Base-by-base conservation (phyloP, 2,329 filamentous ascomycete species). In the Aspergillus puulaauensis region DNA sequence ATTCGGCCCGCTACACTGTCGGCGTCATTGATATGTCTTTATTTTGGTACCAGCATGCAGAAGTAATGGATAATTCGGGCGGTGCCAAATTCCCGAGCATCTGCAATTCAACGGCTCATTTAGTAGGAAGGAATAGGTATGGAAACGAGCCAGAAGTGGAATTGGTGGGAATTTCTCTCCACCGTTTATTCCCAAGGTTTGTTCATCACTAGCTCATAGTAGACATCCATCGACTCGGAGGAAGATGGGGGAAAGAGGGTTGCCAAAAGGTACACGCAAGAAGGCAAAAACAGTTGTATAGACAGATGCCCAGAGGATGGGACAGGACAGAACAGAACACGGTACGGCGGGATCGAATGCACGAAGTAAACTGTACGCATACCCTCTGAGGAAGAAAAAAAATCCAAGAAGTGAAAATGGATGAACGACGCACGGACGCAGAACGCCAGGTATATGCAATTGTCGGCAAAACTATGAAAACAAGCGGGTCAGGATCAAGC, bases 371-470 rank as follows among this genome's bases (percentile, higher is more conserved):
- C n/a, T 57, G 41, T 45, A 60, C 15, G 41, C 24, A 47, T 49
- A 52, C 33, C 41, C 15, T 44, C 7, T 11, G 27, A 4, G 27
- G 27, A 31, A 31, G 23, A 31, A 15, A 37, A 31, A 37, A 57
- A 56, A 55, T 40, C 9, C 50, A 51, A 45, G 5, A 31, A 56
- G 43, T n/a, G 17, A 12, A 51, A 46, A 48, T 37, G 31, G 31
- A 33, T 12, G 11, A 43, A 44, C 23, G 17, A 50, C 17, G 41
- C 39, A 51, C 50, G 41, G 45, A 60, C 52, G 58, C 56, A 49
- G 37, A 64, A 65, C 63, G 60, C 61, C 60, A 50, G 33, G 46
- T 61, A 58, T 63, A 64, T 64, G 62, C 62, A 64, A 61, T 45
- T 33, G 17, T 41, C 35, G 48, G 48, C 19, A 40, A 15, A 14